These are phyloP conservation scores for Cryphonectria naterciae DNA, from an alignment of 2,329 filamentous ascomycete species.

Conservation along the genomic window DNA sequence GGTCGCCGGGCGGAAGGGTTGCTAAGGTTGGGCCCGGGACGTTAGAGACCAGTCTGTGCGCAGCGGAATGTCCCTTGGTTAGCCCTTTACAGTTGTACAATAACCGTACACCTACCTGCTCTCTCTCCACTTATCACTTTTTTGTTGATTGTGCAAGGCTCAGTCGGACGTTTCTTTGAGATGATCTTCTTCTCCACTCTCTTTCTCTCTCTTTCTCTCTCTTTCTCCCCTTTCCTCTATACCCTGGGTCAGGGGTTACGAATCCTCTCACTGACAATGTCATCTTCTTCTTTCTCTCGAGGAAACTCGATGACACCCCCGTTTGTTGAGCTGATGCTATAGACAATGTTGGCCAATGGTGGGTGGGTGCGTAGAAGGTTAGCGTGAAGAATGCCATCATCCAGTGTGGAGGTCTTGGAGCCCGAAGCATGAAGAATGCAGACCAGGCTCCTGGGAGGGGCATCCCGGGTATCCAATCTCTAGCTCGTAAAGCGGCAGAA, in stretches of 20 bases:
- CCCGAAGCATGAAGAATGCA: conserved; percentile 5
- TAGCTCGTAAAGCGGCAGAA: conserved; percentile 24
- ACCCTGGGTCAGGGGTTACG: not conserved
- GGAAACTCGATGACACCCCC: not conserved
- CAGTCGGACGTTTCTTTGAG: conserved; percentile 30
- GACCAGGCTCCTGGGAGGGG: conserved; percentile 1
- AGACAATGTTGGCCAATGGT: not conserved
- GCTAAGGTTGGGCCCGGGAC: conserved; percentile 23
- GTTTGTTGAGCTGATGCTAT: not conserved
- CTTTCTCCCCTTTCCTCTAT: not conserved
- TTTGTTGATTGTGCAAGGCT: conserved; percentile 36
- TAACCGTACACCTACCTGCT: not conserved
- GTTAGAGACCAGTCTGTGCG: conserved; percentile 39
- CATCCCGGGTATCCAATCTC: not conserved
- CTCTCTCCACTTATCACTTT: conserved; percentile 31
- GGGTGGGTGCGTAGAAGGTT: conserved; percentile 1
- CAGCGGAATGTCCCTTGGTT: conserved; percentile 27
- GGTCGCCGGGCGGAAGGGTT: conserved; percentile 20
- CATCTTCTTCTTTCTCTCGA: not conserved
- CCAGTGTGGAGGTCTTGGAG: not conserved
- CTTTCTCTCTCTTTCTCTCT: too few relatives aligned
- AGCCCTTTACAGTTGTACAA: conserved; percentile 11
- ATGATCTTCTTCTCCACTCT: conserved; percentile 12
- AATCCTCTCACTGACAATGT: not conserved
- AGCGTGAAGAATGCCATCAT: conserved; percentile 3